Evolutionary conservation across 768 basidiomycete genomes (phyloP), one percentile per base, ranked within the genome.

Genomic region (Russula dissimulans): DNA sequence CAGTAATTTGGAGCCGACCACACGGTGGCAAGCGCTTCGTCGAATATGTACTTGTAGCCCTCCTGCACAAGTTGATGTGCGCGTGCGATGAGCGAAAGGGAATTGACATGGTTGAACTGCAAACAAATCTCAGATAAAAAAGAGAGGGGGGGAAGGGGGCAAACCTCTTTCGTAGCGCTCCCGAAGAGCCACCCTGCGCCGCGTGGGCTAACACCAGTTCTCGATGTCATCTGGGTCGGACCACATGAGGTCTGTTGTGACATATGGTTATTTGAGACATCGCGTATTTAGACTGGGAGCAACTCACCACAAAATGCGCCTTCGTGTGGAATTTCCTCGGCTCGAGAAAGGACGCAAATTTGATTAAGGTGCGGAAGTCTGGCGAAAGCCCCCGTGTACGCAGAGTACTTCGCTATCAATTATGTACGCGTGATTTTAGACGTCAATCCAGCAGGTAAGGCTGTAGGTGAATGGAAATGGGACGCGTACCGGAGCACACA

Each of bases 31-130:
- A 95, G 88, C 64, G 86, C 80, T 62, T 87, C 82, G 69, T 97
- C 90, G 66, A 97, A 97, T 95, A 97, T 95, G 70, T 94, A 87
- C 75, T 97, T 98, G 76, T 82, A 94, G 1, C 93, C 92, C 72
- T 95, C 93, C 71, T 95, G 92, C 1, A 97, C 95, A 18, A 98
- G 85, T 69, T 98, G 95, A 71, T 98, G 95, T 1, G 95, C 95
- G 39, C 95, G 84, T 3, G 95, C 95, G 66, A 98, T 93, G 44
- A 98, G 82, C 10, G 77, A 79, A 18, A 97, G 82, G 36, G 83
- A 80, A 69, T 98, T 98, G 59, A 92, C 85, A 70, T 98, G 91
- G 65, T 92, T 95, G 79, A 98, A 97, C 85, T 95, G 65, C 34
- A 26, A 26, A 26, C 10, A 2, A 32, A n/a, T 15, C 15, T 22